Conservation (phyloP, 805 yeast species). For the Kuraishia capsulata region DNA sequence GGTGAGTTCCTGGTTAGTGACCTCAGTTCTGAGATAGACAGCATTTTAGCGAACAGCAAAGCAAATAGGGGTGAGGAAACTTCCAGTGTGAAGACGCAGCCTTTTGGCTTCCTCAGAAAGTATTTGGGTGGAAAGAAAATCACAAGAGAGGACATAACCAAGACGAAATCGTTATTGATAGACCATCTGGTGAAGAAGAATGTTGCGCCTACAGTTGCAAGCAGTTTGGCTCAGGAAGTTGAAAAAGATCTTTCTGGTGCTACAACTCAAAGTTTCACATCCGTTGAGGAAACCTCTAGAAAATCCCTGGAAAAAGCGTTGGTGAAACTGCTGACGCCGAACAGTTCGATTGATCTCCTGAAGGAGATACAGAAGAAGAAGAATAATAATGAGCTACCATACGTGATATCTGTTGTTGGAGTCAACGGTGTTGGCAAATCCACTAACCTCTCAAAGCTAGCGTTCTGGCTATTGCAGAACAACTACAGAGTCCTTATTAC, state of each 20-base stretch:
- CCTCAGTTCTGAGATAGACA: slow-evolving; percentile 41
- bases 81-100: slow-evolving; percentile 15
- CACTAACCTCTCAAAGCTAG: slow-evolving; percentile 87
- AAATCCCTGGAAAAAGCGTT: slow-evolving; percentile 52
- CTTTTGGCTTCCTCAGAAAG: slow-evolving; percentile 52
- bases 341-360: slow-evolving; percentile 78
- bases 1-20: slow-evolving; percentile 66
- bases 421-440: slow-evolving; percentile 98
- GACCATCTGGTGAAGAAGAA: slow-evolving; percentile 79
- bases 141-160: slow-evolving; percentile 52
- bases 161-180: slow-evolving; percentile 55
- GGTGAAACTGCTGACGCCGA: slow-evolving; percentile 79
- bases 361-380: slow-evolving; percentile 60
- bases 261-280: slow-evolving; percentile 64
- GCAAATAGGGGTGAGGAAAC: slow-evolving; percentile 3
- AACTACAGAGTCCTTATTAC: slow-evolving; percentile 80
- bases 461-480: slow-evolving; percentile 92
- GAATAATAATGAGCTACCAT: slow-evolving; percentile 43
- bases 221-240: slow-evolving; percentile 58
- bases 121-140: slow-evolving; percentile 64
- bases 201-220: slow-evolving; percentile 87
- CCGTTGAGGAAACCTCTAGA: slow-evolving; percentile 64
- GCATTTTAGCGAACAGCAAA: slow-evolving; percentile 21
- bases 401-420: slow-evolving; percentile 95
- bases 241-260: slow-evolving; percentile 63